These are phyloP conservation scores for Phialophora tarda DNA, from an alignment of 2,329 filamentous ascomycete genomes.

Conservation along the genomic window DNA sequence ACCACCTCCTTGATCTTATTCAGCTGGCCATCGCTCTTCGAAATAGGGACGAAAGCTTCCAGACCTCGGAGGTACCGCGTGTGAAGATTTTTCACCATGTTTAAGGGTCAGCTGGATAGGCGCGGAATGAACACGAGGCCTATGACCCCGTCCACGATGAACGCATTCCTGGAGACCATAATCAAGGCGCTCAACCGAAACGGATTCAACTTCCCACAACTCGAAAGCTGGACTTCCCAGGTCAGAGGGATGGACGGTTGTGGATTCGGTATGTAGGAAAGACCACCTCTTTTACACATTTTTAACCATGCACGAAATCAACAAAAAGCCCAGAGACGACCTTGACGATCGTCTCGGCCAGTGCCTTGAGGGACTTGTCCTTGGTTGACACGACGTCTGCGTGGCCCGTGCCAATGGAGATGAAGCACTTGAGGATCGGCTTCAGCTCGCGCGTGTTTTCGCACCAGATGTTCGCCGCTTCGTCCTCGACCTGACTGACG, in stretches of 20 bases:
- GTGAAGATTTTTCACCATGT: neutral
- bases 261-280: too few species aligned
- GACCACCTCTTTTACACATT: too few species aligned
- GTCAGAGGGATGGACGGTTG: too few species aligned
- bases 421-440: conserved; percentile 46
- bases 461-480: conserved; percentile 49
- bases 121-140: neutral
- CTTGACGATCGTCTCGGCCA: conserved; percentile 41
- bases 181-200: neutral
- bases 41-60: neutral
- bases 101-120: neutral
- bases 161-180: neutral
- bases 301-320: too few species aligned
- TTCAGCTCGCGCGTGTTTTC: conserved; percentile 40
- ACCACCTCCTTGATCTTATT: neutral
- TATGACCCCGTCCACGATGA: neutral
- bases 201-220: neutral
- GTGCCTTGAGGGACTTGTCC: conserved; percentile 40
- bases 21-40: neutral
- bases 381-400: conserved; percentile 42
- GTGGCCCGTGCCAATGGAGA: conserved; percentile 51
- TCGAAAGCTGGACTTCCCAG: conserved; percentile 3
- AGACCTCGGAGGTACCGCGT: neutral
- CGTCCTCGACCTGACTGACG: conserved; percentile 48
- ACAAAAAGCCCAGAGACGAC: too few species aligned